A percentile compares a stretch with the other conserved stretches of the same genome.
phyloP scores from a whole-genome alignment of 2,329 filamentous ascomycete genomes.

The Rhinocladiella mackenziei region DNA sequence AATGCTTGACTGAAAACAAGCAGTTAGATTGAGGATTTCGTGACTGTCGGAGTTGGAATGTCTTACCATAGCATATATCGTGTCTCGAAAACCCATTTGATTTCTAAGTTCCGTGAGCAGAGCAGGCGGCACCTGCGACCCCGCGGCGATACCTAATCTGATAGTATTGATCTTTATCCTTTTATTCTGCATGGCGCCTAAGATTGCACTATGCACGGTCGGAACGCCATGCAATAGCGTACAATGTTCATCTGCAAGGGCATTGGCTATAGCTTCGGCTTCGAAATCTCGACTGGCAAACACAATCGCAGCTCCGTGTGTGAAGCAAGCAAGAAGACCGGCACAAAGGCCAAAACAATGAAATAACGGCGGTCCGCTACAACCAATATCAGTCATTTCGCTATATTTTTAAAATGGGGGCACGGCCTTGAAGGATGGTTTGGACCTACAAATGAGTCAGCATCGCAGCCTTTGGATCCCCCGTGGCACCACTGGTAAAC shows the following conservation, averaged over 20 bases:
- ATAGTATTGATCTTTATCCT: slow-evolving; percentile 39
- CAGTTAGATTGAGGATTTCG: background rate
- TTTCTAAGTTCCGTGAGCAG: background rate
- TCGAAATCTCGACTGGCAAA: slow-evolving; percentile 73
- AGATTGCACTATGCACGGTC: background rate
- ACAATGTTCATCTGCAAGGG: background rate
- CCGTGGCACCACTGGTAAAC: slow-evolving; percentile 58
- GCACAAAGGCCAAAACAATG: slow-evolving; percentile 80
- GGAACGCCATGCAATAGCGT: background rate
- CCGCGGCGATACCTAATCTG: slow-evolving; percentile 84
- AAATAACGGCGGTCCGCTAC: slow-evolving; percentile 78
- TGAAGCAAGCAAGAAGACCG: slow-evolving; percentile 66
- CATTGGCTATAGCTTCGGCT: slow-evolving; percentile 44
- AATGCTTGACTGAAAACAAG: too few species aligned
- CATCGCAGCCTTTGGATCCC: slow-evolving; percentile 69
- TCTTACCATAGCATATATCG: background rate
- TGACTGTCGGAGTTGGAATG: background rate
- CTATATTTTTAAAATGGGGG: too few species aligned
- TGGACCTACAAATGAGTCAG: slow-evolving; percentile 64
- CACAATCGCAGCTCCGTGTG: slow-evolving; percentile 70
- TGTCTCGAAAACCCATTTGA: background rate
- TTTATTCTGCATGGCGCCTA: background rate
- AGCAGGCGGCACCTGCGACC: slow-evolving; percentile 64
- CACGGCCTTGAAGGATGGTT: too few species aligned
- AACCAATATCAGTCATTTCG: slow-evolving; percentile 63